Conservation (phyloP, 495 filamentous ascomycete genomes). For the Parachaetomium inaequale region DNA sequence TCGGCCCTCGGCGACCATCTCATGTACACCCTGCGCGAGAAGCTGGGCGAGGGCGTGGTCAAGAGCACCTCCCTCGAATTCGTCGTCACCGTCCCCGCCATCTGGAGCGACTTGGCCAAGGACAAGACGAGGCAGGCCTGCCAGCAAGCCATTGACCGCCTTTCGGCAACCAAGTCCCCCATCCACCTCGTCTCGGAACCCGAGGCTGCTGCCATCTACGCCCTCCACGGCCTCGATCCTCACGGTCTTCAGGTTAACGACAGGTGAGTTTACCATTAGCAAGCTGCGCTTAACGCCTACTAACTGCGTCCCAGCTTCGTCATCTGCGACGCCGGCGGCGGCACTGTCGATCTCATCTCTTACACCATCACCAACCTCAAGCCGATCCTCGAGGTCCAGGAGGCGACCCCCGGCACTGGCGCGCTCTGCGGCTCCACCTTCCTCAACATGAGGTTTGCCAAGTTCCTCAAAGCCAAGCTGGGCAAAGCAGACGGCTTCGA, state of each 20-base stretch:
- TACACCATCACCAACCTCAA: constrained; percentile 51
- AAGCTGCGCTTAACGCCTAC: background rate
- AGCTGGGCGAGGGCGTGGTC: constrained; percentile 40
- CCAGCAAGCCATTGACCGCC: constrained; percentile 35
- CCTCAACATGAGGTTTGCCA: constrained; percentile 49
- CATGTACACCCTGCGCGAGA: constrained; percentile 34
- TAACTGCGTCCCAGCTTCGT: constrained; percentile 42
- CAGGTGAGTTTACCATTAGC: constrained; percentile 1
- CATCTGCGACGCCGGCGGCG: constrained; percentile 57
- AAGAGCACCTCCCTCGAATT: constrained; percentile 41
- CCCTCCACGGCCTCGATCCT: constrained; percentile 44
- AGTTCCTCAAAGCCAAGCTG: constrained; percentile 41
- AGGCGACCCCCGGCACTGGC: constrained; percentile 50
- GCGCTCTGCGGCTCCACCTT: constrained; percentile 55
- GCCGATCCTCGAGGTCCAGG: constrained; percentile 47
- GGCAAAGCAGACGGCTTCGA: constrained; percentile 34
- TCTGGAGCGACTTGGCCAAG: constrained; percentile 55
- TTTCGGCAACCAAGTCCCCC: constrained; percentile 32
- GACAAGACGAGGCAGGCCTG: constrained; percentile 45
- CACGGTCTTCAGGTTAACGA: constrained; percentile 45
- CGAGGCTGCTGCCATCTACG: constrained; percentile 57
- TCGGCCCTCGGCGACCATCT: constrained; percentile 42
- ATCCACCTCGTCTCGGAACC: constrained; percentile 53
- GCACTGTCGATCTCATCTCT: constrained; percentile 56
- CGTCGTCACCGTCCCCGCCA: constrained; percentile 53